A percentile compares a stretch with the other conserved stretches of the same genome.
phyloP scores from a whole-genome alignment of 129 eudicot genomes.

The Gnaphalium uliginosum region DNA sequence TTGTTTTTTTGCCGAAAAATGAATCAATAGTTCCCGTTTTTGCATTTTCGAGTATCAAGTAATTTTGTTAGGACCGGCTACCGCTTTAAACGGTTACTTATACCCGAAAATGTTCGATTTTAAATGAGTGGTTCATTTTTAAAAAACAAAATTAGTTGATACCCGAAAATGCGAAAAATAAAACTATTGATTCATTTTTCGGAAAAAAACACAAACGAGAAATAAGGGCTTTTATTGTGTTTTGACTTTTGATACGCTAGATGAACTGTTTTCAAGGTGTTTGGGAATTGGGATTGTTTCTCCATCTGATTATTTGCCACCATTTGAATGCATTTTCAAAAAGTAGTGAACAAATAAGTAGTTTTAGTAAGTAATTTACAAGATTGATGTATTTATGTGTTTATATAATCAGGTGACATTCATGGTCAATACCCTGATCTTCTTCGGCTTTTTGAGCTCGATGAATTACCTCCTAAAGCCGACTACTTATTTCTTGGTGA shows the following conservation, averaged over 20 bases:
- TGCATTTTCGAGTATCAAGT: no score
- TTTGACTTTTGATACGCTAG: no score
- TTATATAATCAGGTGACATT: conserved; percentile 47
- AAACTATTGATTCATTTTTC: no score
- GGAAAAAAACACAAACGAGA: no score
- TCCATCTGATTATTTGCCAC: not conserved
- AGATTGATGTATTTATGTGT: not conserved
- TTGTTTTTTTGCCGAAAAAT: no score
- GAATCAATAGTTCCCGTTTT: no score
- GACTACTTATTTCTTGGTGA: conserved; percentile 61
- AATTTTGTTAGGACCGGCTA: no score
- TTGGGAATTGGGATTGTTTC: not conserved
- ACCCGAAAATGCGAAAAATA: no score
- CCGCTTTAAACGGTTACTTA: no score
- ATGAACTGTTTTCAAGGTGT: not conserved
- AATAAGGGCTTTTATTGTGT: not conserved
- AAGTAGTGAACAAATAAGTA: not conserved
- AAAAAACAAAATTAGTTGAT: no score
- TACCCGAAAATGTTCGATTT: no score
- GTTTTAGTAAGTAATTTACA: not conserved
- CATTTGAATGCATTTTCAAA: not conserved
- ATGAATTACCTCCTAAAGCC: conserved; percentile 54
- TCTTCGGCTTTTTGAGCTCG: conserved; percentile 56
- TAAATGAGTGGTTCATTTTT: no score
- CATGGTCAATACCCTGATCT: conserved; percentile 73